Percentiles rank a stretch among this genome's conserved stretches.
Evolutionary conservation across 2,329 filamentous ascomycete species (phyloP).

Genomic region (Fonsecaea erecta): DNA sequence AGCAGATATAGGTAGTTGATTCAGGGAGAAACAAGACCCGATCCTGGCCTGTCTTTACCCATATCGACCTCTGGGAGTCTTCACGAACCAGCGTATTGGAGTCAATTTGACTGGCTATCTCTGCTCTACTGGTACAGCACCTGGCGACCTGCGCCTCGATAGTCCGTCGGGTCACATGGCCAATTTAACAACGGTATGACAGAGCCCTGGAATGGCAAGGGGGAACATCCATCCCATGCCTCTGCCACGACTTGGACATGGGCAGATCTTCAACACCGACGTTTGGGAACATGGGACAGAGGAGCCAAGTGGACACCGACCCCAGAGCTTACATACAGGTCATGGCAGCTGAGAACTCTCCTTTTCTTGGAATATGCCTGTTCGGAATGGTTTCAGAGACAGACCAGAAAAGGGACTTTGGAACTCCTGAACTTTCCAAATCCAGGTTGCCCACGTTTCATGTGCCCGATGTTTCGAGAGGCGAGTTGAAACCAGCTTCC

Average conservation of each 20-base stretch:
- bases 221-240: not conserved
- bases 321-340: not conserved
- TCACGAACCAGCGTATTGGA: not conserved
- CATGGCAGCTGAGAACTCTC: not conserved
- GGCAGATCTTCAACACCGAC: not conserved
- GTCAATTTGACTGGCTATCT: not conserved
- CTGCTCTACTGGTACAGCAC: not conserved
- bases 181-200: not conserved
- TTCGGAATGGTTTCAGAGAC: not conserved
- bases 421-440: not conserved
- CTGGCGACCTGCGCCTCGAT: not conserved
- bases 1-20: not conserved
- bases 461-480: not conserved
- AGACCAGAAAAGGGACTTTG: not conserved
- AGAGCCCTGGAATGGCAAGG: not conserved
- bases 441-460: not conserved
- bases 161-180: not conserved
- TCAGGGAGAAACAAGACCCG: constrained; percentile 4
- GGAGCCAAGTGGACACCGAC: not conserved
- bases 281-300: not conserved
- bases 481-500: not conserved
- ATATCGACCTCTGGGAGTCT: not conserved
- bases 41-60: not conserved
- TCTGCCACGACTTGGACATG: not conserved
- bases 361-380: not conserved